phyloP scores from a whole-genome alignment of 768 basidiomycete species.

The Lactarius vividus region DNA sequence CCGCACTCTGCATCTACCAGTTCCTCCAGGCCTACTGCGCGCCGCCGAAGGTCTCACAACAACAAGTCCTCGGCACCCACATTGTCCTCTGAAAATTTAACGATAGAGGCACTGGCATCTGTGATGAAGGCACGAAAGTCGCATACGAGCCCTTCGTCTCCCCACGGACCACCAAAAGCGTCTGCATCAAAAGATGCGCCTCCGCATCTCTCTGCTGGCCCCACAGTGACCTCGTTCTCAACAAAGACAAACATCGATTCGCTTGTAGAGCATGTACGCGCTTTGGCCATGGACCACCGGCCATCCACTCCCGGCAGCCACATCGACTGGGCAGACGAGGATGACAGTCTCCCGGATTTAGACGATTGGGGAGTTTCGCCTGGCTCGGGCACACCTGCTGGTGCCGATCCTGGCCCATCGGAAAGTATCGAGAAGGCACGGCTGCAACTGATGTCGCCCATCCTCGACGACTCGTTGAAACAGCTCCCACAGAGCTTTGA shows the following conservation, averaged over 20 bases:
- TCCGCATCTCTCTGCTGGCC: slow-evolving; percentile 47
- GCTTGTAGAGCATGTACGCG: slow-evolving; percentile 73
- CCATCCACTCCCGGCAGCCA: slow-evolving; percentile 74
- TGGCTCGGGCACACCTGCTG: slow-evolving; percentile 30
- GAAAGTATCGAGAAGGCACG: slow-evolving; percentile 36
- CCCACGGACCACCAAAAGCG: slow-evolving; percentile 26
- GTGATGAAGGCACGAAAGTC: slow-evolving; percentile 29
- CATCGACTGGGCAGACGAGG: slow-evolving; percentile 89
- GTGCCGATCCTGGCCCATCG: slow-evolving; percentile 4
- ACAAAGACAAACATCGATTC: slow-evolving; percentile 67
- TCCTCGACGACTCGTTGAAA: slow-evolving; percentile 28
- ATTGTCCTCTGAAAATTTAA: slow-evolving; percentile 28
- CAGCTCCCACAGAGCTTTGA: slow-evolving; percentile 27
- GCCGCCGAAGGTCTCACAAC: slow-evolving; percentile 47
- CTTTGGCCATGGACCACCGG: slow-evolving; percentile 66
- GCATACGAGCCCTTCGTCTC: slow-evolving; percentile 24
- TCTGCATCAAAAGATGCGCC: slow-evolving; percentile 51
- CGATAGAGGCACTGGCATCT: slow-evolving; percentile 20
- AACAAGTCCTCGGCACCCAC: slow-evolving; percentile 32
- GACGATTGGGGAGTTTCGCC: slow-evolving; percentile 81
- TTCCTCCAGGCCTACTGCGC: slow-evolving; percentile 44
- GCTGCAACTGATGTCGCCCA: slow-evolving; percentile 32
- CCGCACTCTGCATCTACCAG: slow-evolving; percentile 30
- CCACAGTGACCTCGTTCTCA: slow-evolving; percentile 41
- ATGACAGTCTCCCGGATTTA: slow-evolving; percentile 74